Conservation (phyloP, 345 rosid genomes). For the Cardamine occulta region DNA sequence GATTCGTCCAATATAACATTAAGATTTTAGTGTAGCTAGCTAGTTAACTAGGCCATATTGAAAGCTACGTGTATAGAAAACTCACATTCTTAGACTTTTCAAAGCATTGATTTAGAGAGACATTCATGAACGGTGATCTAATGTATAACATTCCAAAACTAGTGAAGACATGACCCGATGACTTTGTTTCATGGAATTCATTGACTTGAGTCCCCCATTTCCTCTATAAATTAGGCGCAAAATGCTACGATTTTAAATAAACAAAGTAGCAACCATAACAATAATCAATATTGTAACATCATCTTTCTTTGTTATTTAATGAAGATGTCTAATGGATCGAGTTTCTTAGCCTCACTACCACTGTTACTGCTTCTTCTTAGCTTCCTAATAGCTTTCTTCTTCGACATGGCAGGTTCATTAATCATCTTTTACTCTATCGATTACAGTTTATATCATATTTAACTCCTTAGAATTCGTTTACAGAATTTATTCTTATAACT, state of each 20-base stretch:
- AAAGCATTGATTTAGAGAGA: slow-evolving; percentile 13
- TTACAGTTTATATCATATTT: background rate
- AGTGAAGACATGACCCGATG: slow-evolving; percentile 11
- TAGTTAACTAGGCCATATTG: slow-evolving; percentile 25
- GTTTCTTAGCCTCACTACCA: slow-evolving; percentile 25
- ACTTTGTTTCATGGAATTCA: slow-evolving; percentile 29
- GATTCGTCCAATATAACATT: background rate
- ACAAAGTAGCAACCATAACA: background rate
- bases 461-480: background rate
- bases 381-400: slow-evolving; percentile 38
- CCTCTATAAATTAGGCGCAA: slow-evolving; percentile 34
- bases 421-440: background rate
- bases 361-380: slow-evolving; percentile 28
- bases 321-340: slow-evolving; percentile 27
- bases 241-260: slow-evolving; percentile 1
- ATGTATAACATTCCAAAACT: slow-evolving; percentile 34
- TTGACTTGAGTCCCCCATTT: slow-evolving; percentile 23
- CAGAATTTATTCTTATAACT: background rate
- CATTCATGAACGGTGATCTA: slow-evolving; percentile 21
- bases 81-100: slow-evolving; percentile 39
- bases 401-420: slow-evolving; percentile 43
- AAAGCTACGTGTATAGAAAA: slow-evolving; percentile 29
- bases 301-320: background rate
- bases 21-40: slow-evolving; percentile 13
- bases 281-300: background rate